These are phyloP conservation scores for Massarina eburnea DNA, from an alignment of 2,329 filamentous ascomycete genomes.

Conservation along the genomic window DNA sequence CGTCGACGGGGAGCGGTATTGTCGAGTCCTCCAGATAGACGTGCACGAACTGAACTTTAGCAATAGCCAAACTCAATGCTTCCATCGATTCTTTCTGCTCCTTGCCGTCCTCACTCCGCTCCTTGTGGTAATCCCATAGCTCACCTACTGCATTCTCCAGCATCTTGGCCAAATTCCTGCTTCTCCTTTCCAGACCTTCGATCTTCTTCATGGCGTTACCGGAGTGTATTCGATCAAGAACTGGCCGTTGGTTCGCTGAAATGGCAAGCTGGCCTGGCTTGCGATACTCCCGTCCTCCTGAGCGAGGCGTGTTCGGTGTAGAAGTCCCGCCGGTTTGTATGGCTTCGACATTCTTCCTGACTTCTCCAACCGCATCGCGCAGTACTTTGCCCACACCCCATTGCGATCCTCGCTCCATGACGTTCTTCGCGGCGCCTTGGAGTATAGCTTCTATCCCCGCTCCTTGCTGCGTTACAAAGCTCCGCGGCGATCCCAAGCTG, in stretches of 20 bases:
- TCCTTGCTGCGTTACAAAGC: constrained; percentile 32
- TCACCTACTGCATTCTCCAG: constrained; percentile 66
- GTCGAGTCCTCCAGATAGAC: constrained; percentile 52
- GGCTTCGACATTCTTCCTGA: constrained; percentile 72
- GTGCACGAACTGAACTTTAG: constrained; percentile 54
- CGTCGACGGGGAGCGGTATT: constrained; percentile 46
- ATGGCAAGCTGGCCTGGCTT: constrained; percentile 31
- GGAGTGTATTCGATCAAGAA: constrained; percentile 23
- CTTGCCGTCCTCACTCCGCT: constrained; percentile 46
- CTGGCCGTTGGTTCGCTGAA: constrained; percentile 16
- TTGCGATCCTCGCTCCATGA: constrained; percentile 72
- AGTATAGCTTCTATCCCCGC: constrained; percentile 67
- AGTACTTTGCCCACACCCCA: constrained; percentile 80
- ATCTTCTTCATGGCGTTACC: constrained; percentile 30
- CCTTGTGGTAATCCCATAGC: constrained; percentile 62
- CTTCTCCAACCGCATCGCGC: constrained; percentile 78
- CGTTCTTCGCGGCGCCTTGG: constrained; percentile 74
- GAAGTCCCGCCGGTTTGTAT: constrained; percentile 51
- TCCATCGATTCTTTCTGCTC: constrained; percentile 40
- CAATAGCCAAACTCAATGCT: constrained; percentile 50
- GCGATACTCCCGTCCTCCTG: constrained; percentile 39
- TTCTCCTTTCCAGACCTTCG: constrained; percentile 62
- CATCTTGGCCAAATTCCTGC: constrained; percentile 67
- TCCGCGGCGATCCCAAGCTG: constrained; percentile 29
- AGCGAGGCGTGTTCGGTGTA: constrained; percentile 34